Base-by-base conservation (phyloP, 495 filamentous ascomycete genomes). In the Lophiostoma macrostomum region DNA sequence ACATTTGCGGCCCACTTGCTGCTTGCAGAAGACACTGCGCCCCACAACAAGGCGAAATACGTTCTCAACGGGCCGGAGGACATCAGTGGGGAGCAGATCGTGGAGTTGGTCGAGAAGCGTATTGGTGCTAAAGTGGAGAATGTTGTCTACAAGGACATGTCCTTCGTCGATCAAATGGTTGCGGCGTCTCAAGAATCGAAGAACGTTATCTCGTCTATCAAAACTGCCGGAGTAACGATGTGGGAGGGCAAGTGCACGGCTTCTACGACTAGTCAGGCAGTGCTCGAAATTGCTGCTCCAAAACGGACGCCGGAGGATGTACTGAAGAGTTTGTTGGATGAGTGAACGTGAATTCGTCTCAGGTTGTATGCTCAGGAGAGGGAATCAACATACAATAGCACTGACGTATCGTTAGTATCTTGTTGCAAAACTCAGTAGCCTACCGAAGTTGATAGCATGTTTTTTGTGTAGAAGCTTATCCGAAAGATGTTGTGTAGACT, bases 51-150 rank as follows among this genome's bases (percentile, higher is more conserved):
- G 42, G 65, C 66, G 10, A 71, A 62, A 42, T 74, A 74, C 40
- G 64, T 72, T 14, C n/a, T 76, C 8, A 75, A 72, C 50, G 73
- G 73, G 13, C 73, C 72, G 0, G 70, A 69, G 36, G 70, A 75
- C 36, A 64, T 74, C 4, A 71, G 66, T 28, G 74, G 74, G 7
- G 50, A 50, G 16, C 56, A 70, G 41, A 48, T 74, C 41, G 68
- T 75, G 16, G 50, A 66, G 16, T 49, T 75, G 61, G 58, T 76
- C 8, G 73, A 74, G 69, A 38, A 67, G 42, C 10, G 72, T 14
- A 73, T 70, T 18, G 73, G 72, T 13, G 56, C 52, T 0, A 38
- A 36, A 11, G 67, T 75, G 3, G 46, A 71, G 24, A 55, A 68
- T 5, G 70, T 74, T n/a, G 50, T 13, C 23, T 76, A 69, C 31